These are phyloP conservation scores for Oxytropis ochrocephala DNA, from an alignment of 306 rosid genomes.

Conservation along the genomic window DNA sequence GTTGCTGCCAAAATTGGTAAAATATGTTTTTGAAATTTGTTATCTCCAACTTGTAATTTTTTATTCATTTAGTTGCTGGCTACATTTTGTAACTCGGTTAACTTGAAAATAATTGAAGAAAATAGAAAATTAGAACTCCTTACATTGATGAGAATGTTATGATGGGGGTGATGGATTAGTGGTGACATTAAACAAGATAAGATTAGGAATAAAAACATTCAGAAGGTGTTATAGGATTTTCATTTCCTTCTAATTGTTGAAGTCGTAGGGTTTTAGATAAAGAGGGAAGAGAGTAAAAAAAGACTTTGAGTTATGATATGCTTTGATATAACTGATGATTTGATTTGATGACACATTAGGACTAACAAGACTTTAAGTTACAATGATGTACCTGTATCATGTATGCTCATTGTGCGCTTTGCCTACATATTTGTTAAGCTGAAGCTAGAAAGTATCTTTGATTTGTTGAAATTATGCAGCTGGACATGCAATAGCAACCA, in stretches of 20 bases:
- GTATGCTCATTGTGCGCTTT: background rate
- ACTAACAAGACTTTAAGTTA: too few species aligned
- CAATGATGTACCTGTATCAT: background rate
- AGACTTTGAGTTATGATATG: background rate
- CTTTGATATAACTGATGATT: background rate
- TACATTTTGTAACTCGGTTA: background rate
- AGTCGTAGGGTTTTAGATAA: background rate
- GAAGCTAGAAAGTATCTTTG: background rate
- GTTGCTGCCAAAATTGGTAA: slow-evolving; percentile 82
- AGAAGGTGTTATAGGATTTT: background rate
- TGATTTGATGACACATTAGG: background rate
- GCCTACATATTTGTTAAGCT: background rate
- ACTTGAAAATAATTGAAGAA: background rate
- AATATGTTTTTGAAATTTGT: slow-evolving; percentile 18
- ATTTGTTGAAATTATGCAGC: slow-evolving; percentile 13
- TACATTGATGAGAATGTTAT: background rate
- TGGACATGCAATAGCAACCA: slow-evolving; percentile 2
- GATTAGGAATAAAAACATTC: background rate
- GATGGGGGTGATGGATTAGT: too few species aligned
- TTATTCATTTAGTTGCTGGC: slow-evolving; percentile 13
- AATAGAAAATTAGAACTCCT: background rate
- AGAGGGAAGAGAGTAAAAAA: background rate
- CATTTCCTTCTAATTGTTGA: background rate
- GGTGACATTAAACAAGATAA: background rate
- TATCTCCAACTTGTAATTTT: slow-evolving; percentile 22